These are phyloP conservation scores for Daldinia caldariorum DNA, from an alignment of 495 filamentous ascomycete species.

Conservation along the genomic window DNA sequence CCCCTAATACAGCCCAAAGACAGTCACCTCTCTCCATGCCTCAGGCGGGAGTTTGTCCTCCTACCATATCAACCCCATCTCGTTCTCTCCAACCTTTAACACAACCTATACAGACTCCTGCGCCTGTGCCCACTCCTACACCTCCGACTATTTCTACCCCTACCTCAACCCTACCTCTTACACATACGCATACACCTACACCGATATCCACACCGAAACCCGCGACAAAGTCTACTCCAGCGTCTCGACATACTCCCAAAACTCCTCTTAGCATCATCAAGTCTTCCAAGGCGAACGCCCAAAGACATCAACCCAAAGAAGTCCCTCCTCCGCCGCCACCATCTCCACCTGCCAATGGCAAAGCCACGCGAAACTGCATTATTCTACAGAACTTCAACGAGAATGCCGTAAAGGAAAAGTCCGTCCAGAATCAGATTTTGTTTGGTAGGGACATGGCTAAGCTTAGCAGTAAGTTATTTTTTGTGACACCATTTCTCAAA, in stretches of 20 bases:
- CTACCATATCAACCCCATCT: conserved; percentile 21
- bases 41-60: conserved; percentile 39
- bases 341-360: conserved; percentile 43
- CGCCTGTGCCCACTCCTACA: conserved; percentile 9
- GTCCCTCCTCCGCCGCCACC: conserved; percentile 36
- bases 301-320: conserved; percentile 43
- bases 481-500: not conserved
- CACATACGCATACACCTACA: conserved; percentile 23
- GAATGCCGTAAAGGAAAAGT: conserved; percentile 62
- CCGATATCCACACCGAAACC: conserved; percentile 8
- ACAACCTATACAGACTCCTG: conserved; percentile 25
- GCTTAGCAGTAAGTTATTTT: conserved; percentile 55
- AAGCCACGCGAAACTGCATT: conserved; percentile 60
- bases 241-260: conserved; percentile 31
- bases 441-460: conserved; percentile 65
- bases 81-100: conserved; percentile 35
- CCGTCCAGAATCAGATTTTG: conserved; percentile 63
- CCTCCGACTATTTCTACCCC: conserved; percentile 14
- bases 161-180: conserved; percentile 9
- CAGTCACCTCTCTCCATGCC: conserved; percentile 55
- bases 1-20: conserved; percentile 55
- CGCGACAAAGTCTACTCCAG: conserved; percentile 8
- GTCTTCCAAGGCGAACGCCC: conserved; percentile 37
- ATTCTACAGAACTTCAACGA: conserved; percentile 68
- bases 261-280: conserved; percentile 15